Evolutionary conservation across 176 grass and related monocot species (phyloP), one percentile per base, ranked within the genome.

Genomic region (Avena eriantha): DNA sequence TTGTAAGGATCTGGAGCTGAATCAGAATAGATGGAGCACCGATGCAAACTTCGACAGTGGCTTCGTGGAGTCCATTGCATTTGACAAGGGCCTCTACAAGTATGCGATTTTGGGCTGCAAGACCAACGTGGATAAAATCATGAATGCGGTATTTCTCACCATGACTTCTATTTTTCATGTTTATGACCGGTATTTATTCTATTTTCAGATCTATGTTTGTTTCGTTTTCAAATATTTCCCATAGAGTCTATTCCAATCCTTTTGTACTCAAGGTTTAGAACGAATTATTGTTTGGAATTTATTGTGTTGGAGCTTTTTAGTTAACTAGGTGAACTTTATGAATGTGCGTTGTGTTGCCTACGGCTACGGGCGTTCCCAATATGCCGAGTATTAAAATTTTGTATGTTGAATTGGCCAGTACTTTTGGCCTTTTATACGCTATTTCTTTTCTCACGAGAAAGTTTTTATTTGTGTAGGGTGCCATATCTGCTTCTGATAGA

Each of bases 31-130:
- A 74, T 26, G 45, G 71, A 74, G n/a, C n/a, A 49, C 12, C 45
- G 71, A 74, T 2, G 13, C 5, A 24, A n/a, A 24, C 71, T 74
- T 49, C 1, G n/a, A 74, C 13, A 17, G 71, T 74, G 22, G 45
- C 22, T 74, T 74, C 0, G 43, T 45, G 3, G 45, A 74, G 2
- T 74, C 71, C 7, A 16, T 74, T 74, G 45, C 13, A 6, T 74
- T 74, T 74, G 71, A 74, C 71, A 74, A 24, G 22, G 23, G 26
- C 43, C 71, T 74, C 43, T 74, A 74, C 45, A 74, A 74, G 71
- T 74, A 49, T 26, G 71, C 0, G 3, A 49, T 74, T 73, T 49
- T 74, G 43, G 71, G 13, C 71, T 49, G n/a, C 43, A 74, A 49
- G 71, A 49, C 71, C n/a, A 49, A 49, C 22, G 43, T 49, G 71